phyloP scores from a whole-genome alignment of 2,329 filamentous ascomycete genomes.

The Aspergillus sp. region DNA sequence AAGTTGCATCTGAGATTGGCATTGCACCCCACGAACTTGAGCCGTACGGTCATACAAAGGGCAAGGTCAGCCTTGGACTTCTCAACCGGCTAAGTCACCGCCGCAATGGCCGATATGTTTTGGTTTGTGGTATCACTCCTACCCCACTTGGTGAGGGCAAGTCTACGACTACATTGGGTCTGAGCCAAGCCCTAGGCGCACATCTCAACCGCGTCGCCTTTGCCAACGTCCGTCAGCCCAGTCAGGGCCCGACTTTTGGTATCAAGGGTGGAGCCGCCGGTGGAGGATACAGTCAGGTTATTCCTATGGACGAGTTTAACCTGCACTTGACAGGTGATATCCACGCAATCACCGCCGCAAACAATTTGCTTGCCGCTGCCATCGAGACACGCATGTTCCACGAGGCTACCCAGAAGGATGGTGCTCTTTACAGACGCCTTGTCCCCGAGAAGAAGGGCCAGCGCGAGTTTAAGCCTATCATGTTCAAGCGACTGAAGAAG shows the following conservation, averaged over 20 bases:
- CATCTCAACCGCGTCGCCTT: conserved; percentile 87
- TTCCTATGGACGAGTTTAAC: conserved; percentile 99
- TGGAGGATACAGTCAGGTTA: conserved; percentile 97
- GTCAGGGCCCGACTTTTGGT: conserved; percentile 95
- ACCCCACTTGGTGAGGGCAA: conserved; percentile 97
- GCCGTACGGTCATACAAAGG: conserved; percentile 93
- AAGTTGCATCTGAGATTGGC: conserved; percentile 80
- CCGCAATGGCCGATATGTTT: conserved; percentile 82
- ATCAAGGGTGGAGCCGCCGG: conserved; percentile 98
- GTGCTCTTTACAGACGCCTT: conserved; percentile 78
- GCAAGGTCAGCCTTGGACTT: conserved; percentile 83
- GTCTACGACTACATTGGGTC: conserved; percentile 94
- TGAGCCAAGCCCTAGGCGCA: conserved; percentile 87
- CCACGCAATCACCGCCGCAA: conserved; percentile 93
- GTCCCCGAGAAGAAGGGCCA: conserved; percentile 89
- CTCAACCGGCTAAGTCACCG: conserved; percentile 84
- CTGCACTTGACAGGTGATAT: conserved; percentile 97
- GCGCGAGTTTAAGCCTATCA: conserved; percentile 80
- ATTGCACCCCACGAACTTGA: conserved; percentile 88
- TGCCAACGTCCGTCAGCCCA: conserved; percentile 95
- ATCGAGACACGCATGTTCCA: conserved; percentile 99
- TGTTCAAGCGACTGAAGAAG: conserved; percentile 93
- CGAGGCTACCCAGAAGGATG: conserved; percentile 92
- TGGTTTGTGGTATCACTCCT: conserved; percentile 93
- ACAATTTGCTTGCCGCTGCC: conserved; percentile 93